Evolutionary conservation across 768 basidiomycete genomes (phyloP).

Genomic region (Auricularia cornea): DNA sequence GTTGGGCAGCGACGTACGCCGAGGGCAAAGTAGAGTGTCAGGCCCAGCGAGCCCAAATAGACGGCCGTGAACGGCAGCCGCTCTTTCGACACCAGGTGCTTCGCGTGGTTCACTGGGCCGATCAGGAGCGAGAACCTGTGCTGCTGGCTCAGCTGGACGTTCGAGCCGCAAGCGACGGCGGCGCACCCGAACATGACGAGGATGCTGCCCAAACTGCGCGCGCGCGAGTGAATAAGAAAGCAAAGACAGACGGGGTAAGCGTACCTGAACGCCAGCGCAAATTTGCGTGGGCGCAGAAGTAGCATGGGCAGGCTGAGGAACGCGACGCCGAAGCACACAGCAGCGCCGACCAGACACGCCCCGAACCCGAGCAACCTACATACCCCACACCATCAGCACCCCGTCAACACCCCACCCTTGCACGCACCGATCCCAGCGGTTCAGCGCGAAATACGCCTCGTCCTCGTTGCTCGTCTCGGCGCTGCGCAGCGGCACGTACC

Average conservation of each 20-base stretch:
- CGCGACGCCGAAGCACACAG: constrained; percentile 87
- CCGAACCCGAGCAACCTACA: constrained; percentile 81
- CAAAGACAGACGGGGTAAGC: too few relatives aligned
- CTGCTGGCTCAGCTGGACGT: too few relatives aligned
- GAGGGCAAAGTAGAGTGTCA: constrained; percentile 88
- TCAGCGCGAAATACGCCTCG: constrained; percentile 88
- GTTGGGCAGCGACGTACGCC: constrained; percentile 51
- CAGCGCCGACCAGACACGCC: constrained; percentile 80
- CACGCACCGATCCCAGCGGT: constrained; percentile 83
- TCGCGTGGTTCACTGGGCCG: constrained; percentile 35
- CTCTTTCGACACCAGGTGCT: constrained; percentile 76
- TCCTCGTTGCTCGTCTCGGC: constrained; percentile 84
- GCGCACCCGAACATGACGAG: constrained; percentile 99
- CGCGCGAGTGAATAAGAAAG: too few relatives aligned
- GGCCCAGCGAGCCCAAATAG: constrained; percentile 74
- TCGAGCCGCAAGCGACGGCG: too few relatives aligned
- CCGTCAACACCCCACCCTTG: too few relatives aligned
- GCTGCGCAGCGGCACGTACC: constrained; percentile 73
- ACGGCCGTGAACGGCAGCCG: constrained; percentile 75
- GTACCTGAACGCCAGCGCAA: constrained; percentile 70
- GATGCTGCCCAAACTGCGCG: constrained; percentile 59
- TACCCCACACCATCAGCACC: neutral
- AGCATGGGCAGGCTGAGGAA: constrained; percentile 75
- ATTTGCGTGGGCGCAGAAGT: constrained; percentile 70
- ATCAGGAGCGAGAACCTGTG: constrained; percentile 24